Evolutionary conservation across 805 yeast genomes (phyloP).

Genomic region (Saccharomycopsis schoenii): DNA sequence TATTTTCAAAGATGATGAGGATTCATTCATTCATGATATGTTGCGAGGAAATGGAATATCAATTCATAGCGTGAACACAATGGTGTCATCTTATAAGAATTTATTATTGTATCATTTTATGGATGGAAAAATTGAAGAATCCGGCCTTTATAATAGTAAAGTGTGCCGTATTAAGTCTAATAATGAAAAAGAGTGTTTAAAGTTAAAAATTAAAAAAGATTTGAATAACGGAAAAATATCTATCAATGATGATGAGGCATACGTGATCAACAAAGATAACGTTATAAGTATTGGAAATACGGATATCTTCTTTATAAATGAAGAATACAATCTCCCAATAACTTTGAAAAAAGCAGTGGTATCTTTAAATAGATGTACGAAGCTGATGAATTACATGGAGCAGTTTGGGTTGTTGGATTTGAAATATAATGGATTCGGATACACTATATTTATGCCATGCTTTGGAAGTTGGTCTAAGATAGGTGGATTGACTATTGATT

Average conservation of each 20-base stretch:
- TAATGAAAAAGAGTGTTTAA: slow-evolving; percentile 15
- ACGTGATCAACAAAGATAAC: slow-evolving; percentile 31
- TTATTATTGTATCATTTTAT: slow-evolving; percentile 57
- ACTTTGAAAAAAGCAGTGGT: slow-evolving; percentile 58
- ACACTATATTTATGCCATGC: slow-evolving; percentile 72
- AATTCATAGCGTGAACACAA: slow-evolving; percentile 8
- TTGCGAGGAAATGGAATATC: slow-evolving; percentile 23
- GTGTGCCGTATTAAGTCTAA: slow-evolving; percentile 38
- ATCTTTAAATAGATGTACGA: slow-evolving; percentile 52
- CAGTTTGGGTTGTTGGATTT: slow-evolving; percentile 43
- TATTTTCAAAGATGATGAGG: slow-evolving; percentile 33
- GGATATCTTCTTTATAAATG: slow-evolving; percentile 54
- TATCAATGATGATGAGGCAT: slow-evolving; percentile 43
- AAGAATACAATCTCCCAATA: slow-evolving; percentile 52
- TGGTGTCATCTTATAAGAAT: slow-evolving; percentile 24
- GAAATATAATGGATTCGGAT: slow-evolving; percentile 47
- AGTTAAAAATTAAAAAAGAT: slow-evolving; percentile 39
- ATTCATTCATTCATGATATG: background rate
- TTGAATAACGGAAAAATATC: slow-evolving; percentile 25
- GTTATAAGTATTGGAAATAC: slow-evolving; percentile 51
- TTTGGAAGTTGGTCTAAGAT: slow-evolving; percentile 59
- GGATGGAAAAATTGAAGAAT: slow-evolving; percentile 31
- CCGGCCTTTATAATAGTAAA: slow-evolving; percentile 38
- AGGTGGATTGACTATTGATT: slow-evolving; percentile 45
- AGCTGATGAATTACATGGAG: slow-evolving; percentile 49